Conservation (phyloP, 1,284 basidiomycete species). For the Ustilago hordei region DNA sequence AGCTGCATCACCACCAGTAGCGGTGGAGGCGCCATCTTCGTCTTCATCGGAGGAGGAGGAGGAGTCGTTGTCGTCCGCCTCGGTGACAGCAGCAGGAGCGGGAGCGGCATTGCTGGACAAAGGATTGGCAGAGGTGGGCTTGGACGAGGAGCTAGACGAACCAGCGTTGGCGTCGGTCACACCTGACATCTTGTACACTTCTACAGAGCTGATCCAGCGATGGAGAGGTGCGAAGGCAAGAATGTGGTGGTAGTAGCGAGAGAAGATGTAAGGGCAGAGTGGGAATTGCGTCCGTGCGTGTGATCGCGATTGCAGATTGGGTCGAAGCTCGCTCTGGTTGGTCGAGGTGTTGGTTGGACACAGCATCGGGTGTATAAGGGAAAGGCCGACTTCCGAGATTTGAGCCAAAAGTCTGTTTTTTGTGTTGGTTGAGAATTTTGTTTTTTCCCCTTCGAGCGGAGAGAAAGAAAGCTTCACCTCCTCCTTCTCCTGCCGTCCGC, state of each 20-base stretch:
- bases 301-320: neutral
- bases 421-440: conserved; percentile 19
- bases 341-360: conserved; percentile 1
- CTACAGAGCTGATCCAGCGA: neutral
- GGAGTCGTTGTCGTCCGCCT: conserved; percentile 17
- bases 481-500: neutral
- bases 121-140: conserved; percentile 1
- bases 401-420: neutral
- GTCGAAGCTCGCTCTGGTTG: neutral
- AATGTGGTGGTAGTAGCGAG: neutral
- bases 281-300: conserved; percentile 1
- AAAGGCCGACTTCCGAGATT: conserved; percentile 18
- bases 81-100: neutral
- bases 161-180: conserved; percentile 3
- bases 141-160: neutral
- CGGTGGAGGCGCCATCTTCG: conserved; percentile 8
- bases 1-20: conserved; percentile 10
- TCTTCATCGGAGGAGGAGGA: conserved; percentile 29
- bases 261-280: neutral
- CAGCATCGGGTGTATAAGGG: neutral
- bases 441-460: neutral
- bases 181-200: neutral
- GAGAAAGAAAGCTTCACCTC: neutral
- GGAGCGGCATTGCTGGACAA: neutral
- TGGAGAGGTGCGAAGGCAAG: neutral